Evolutionary conservation across 257 asterid species (phyloP), one percentile per base, ranked within the genome.

Genomic region (Knoxia roxburghii): DNA sequence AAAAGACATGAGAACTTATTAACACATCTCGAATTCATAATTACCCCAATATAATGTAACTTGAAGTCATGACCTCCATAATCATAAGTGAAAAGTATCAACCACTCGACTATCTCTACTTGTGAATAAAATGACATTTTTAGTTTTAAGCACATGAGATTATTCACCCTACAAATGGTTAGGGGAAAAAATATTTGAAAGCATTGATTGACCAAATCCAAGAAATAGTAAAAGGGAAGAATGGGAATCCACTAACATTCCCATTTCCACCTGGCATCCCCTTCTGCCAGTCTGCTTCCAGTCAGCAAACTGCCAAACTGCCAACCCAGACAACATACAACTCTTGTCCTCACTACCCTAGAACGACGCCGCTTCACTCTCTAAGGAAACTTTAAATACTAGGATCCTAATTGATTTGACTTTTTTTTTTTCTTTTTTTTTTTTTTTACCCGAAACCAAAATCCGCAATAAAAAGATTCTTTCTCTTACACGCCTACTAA

Each of bases 271-370:
- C 35, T 41, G 64, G 41, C 60, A 21, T 43, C 7, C 30, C n/a
- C 35, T 29, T 64, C 35, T 56, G 69, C 75, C 75, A 64, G 65
- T 51, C 75, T 65, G 79, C 75, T 5, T 39, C n/a, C 61, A 21
- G 50, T 62, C 37, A 26, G 68, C 30, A 39, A 37, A 30, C 51
- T 15, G 33, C 50, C 70, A 66, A 59, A 27, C 52, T 65, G 68
- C 76, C 72, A 71, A 54, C 69, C 73, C 69, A 58, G 26, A 41
- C 56, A 43, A 11, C 21, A 2, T 48, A 3, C 3, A 7, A 33
- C 68, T 4, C 37, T 41, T 29, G 72, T 60, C 72, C n/a, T 37
- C 72, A 30, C 30, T 43, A 20, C 20, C 43, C 9, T 23, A 33
- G 41, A 62, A 72, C 75, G 67, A 49, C 72, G 71, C 66, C 73